Evolutionary conservation across 164 flowering plant genomes (phyloP).

Genomic region (Nymphaea thermarum): DNA sequence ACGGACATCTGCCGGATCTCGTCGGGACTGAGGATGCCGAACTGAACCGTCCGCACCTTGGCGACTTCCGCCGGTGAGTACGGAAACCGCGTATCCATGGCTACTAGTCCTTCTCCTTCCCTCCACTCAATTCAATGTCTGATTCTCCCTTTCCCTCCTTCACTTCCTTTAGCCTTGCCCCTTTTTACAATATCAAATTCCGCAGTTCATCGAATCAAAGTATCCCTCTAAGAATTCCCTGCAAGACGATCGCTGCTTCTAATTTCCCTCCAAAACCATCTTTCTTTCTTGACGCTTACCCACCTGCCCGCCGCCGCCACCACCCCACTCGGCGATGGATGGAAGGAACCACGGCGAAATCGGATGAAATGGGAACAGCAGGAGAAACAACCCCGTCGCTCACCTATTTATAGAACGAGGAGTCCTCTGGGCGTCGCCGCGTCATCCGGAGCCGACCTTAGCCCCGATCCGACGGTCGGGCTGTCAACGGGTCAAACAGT

Average conservation of each 20-base stretch:
- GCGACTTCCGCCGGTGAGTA: constrained; percentile 77
- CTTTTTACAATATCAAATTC: background rate
- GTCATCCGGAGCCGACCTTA: too few relatives aligned
- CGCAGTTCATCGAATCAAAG: background rate
- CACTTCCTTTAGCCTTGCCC: background rate
- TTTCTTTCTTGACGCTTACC: background rate
- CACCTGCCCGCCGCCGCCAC: too few relatives aligned
- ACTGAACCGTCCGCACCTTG: constrained; percentile 64
- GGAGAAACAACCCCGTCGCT: too few relatives aligned
- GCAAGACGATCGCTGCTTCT: background rate
- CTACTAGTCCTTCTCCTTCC: constrained; percentile 1
- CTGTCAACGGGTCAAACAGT: too few relatives aligned
- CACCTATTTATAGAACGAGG: too few relatives aligned
- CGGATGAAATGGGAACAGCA: too few relatives aligned
- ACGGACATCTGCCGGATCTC: constrained; percentile 99
- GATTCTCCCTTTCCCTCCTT: background rate
- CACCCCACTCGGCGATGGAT: too few relatives aligned
- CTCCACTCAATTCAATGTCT: background rate
- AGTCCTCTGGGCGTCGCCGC: too few relatives aligned
- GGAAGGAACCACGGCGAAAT: too few relatives aligned
- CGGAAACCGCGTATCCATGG: constrained; percentile 66
- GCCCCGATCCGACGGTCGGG: too few relatives aligned
- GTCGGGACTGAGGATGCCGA: constrained; percentile 74
- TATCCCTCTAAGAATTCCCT: background rate
- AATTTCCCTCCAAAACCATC: background rate